Percentiles rank a stretch among this genome's conserved stretches.
Evolutionary conservation across 768 basidiomycete species (phyloP).

Genomic region (Botryobasidium botryosum): DNA sequence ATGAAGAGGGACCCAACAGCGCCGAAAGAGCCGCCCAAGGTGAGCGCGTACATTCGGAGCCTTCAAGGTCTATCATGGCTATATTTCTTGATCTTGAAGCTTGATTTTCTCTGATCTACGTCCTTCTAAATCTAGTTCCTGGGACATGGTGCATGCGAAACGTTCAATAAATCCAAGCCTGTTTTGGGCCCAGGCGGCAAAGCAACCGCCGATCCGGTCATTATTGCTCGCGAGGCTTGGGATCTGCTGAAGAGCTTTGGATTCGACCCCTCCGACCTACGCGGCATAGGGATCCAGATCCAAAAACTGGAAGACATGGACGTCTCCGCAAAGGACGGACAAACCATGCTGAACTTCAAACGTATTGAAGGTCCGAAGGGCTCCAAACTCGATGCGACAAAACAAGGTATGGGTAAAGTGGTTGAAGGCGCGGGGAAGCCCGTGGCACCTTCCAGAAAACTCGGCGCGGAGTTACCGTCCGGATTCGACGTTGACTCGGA

Average conservation of each 20-base stretch:
- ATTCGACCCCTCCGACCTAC: slow-evolving; percentile 72
- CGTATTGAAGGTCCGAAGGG: background rate
- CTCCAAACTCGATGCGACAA: too few relatives aligned
- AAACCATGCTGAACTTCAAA: slow-evolving; percentile 42
- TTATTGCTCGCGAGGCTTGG: slow-evolving; percentile 67
- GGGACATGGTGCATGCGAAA: slow-evolving; percentile 76
- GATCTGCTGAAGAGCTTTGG: slow-evolving; percentile 51
- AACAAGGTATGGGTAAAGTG: background rate
- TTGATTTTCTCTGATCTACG: slow-evolving; percentile 1
- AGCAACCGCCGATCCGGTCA: slow-evolving; percentile 52
- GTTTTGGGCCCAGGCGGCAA: slow-evolving; percentile 42
- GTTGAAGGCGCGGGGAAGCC: background rate
- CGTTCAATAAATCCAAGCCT: slow-evolving; percentile 56
- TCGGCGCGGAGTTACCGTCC: too few relatives aligned
- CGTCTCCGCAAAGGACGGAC: slow-evolving; percentile 20
- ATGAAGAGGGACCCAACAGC: slow-evolving; percentile 76
- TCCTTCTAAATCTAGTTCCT: slow-evolving; percentile 41
- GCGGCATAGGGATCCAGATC: slow-evolving; percentile 83
- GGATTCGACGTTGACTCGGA: too few relatives aligned
- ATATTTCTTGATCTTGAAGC: background rate
- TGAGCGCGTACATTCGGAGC: slow-evolving; percentile 18
- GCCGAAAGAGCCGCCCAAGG: slow-evolving; percentile 83
- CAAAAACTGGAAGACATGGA: slow-evolving; percentile 59
- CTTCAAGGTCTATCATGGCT: too few relatives aligned
- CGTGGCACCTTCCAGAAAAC: background rate